Conservation (phyloP, 2,329 filamentous ascomycete genomes). For the Didymellaceae sp. region DNA sequence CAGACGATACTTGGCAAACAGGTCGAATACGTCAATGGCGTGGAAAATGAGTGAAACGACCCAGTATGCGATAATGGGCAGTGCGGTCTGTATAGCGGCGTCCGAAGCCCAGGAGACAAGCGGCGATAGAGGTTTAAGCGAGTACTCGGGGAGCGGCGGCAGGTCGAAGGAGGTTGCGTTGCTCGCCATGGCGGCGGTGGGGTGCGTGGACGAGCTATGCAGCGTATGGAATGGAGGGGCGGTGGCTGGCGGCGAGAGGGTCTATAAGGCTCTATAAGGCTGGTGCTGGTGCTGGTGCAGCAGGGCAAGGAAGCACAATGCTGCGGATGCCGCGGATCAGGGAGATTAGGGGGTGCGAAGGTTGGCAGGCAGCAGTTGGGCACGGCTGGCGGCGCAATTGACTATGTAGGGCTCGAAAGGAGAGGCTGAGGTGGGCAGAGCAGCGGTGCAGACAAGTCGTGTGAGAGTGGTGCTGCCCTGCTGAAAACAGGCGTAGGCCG, state of each 20-base stretch:
- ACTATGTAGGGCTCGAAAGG: conserved; percentile 28
- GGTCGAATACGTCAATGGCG: conserved; percentile 80
- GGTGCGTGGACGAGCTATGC: conserved; percentile 2
- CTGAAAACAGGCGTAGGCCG: conserved; percentile 23
- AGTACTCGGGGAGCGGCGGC: conserved; percentile 86
- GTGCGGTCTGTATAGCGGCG: conserved; percentile 75
- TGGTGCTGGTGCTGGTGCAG: conserved; percentile 1
- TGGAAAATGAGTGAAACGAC: conserved; percentile 84
- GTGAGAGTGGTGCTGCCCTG: conserved; percentile 40
- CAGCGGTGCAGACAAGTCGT: conserved; percentile 28
- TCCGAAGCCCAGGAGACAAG: conserved; percentile 82
- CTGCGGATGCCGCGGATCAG: conserved; percentile 37
- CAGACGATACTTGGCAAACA: conserved; percentile 88
- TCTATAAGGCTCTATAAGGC: no score
- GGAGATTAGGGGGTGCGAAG: conserved; percentile 33
- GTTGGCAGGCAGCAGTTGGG: conserved; percentile 14
- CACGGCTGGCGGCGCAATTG: conserved; percentile 6
- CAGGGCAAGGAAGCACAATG: conserved; percentile 9
- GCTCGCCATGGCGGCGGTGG: conserved; percentile 45
- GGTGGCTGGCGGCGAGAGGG: conserved; percentile 1
- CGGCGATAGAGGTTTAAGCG: conserved; percentile 70
- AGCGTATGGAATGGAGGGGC: not conserved
- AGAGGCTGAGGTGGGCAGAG: conserved; percentile 45
- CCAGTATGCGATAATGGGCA: conserved; percentile 90
- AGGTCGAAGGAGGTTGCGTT: conserved; percentile 63